Evolutionary conservation across 2,329 filamentous ascomycete species (phyloP), one percentile per base, ranked within the genome.

Genomic region (Neobulgaria alba): DNA sequence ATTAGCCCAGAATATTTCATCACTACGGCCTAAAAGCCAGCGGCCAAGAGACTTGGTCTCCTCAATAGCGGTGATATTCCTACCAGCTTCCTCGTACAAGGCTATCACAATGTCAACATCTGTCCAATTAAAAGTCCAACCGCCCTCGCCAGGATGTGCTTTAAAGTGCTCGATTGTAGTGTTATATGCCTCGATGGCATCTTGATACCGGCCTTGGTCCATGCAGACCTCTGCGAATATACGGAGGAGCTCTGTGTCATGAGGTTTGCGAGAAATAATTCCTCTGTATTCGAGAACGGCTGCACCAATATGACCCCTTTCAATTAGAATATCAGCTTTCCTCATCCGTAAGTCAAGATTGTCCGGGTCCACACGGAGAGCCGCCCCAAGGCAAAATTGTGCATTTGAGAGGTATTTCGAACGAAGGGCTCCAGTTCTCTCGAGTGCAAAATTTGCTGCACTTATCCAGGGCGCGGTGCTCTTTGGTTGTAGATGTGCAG

Each of bases 81-180:
- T 70, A 29, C 73, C 71, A 8, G 77, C 63, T 35, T 79, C 75
- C 19, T 79, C 76, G 46, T 89, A 79, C 14, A 96, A 71, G 55
- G 95, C 87, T 29, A 87, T 73, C 51, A 92, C 95, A 39, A 89
- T 82, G 46, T 87, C 84, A 31, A 93, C 68, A 59, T 96, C 84
- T 39, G 82, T 79, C 90, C 90, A 98, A 10, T 41, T 45, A 41
- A 60, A 56, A 2, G 20, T 30, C 7, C 31, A 30, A 2, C 46
- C 46, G 1, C 34, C 19, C 5, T 50, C 41, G 19, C 43, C 37
- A 14, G 41, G 30, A 8, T 38, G 19, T 10, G 41, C 36, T 34
- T 46, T 55, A 31, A 54, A 53, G 33, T 58, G 49, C 9, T 48
- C 47, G 29, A 65, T 59, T 21, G 50, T 56, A 16, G 54, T 45